A percentile compares a stretch with the other conserved stretches of the same genome.
phyloP scores from a whole-genome alignment of 192 early-diverging fungal species.

The Podila epigama region DNA sequence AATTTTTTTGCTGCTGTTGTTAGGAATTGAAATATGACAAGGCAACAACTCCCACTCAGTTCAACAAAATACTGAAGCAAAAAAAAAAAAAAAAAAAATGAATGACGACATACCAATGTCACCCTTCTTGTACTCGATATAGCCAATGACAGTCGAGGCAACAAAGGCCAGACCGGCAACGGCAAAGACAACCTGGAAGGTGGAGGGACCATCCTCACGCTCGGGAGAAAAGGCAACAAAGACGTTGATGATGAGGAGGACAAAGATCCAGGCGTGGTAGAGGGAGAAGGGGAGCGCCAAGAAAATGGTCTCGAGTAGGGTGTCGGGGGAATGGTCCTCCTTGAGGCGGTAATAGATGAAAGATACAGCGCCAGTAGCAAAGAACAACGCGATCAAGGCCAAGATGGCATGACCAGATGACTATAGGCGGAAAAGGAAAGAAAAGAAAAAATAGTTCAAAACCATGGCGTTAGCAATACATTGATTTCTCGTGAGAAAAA shows the following conservation, averaged over 20 bases:
- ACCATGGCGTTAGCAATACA: too few species aligned
- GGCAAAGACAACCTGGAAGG: constrained; percentile 55
- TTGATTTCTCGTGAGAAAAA: too few species aligned
- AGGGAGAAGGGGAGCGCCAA: constrained; percentile 74
- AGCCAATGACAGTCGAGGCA: constrained; percentile 62
- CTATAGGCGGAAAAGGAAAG: constrained; percentile 8
- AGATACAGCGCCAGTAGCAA: constrained; percentile 64
- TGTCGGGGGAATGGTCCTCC: constrained; percentile 36
- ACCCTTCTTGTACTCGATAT: constrained; percentile 65
- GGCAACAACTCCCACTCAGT: too few species aligned
- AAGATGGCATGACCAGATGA: constrained; percentile 57
- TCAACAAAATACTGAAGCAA: neutral
- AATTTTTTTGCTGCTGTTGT: neutral
- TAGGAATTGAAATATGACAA: neutral
- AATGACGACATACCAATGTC: constrained; percentile 55
- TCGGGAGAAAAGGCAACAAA: constrained; percentile 65
- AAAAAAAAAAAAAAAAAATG: neutral
- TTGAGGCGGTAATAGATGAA: constrained; percentile 63
- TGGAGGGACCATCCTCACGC: constrained; percentile 49
- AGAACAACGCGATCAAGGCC: constrained; percentile 61
- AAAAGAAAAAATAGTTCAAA: too few species aligned
- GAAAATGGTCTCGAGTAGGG: constrained; percentile 54
- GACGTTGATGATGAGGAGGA: constrained; percentile 63
- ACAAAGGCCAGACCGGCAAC: constrained; percentile 62
- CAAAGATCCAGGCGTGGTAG: constrained; percentile 71